Base-by-base conservation (phyloP, 2,329 filamentous ascomycete species). In the Trichophyton verrucosum region DNA sequence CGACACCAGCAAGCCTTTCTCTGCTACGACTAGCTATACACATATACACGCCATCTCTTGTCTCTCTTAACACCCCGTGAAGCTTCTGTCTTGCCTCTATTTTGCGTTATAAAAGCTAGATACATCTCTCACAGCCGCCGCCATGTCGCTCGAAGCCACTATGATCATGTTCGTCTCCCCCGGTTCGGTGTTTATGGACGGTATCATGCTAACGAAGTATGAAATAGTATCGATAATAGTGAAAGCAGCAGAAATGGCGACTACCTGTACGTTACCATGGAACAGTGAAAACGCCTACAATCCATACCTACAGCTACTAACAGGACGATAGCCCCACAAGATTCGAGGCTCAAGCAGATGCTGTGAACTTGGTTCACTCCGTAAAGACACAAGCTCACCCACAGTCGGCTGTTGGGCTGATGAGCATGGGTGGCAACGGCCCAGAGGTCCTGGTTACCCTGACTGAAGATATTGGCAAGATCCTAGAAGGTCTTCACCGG, bases 401-500 rank as follows among this genome's bases (percentile, higher is more conserved):
- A 36, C 94, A 99, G 77, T 97, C 92, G 6, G 95, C 91, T 9
- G 94, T 99, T 66, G 94, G 95, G 59, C 80, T 99, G 65, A 96
- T 99, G 91, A 96, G 90, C 77, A 97, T 97, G 92, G 94, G 90
- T 65, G 94, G 92, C 70, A 92, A 89, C 72, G 91, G 91, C n/a
- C 94, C 94, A 57, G 92, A 97, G 77, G 92, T 99, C 65, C 84
- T 99, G 65, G 95, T 94, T 62, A 99, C 94, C 38, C 84, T 97
- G 72, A 97, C 94, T 60, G 92, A 90, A 63, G 95, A 99, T 75
- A 90, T 94, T 72, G 94, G 94, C 75, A 94, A 95, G 80, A 90
- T 99, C 68, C 81, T 97, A 65, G 89, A 95, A 65, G 91, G 91
- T 60, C 79, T 96, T 75, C 92, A 92, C 77, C 86, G 88, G 70